A percentile compares a stretch with the other conserved stretches of the same genome.
Evolutionary conservation across 2,329 filamentous ascomycete genomes (phyloP).

Genomic region (Clonostachys rhizophaga): DNA sequence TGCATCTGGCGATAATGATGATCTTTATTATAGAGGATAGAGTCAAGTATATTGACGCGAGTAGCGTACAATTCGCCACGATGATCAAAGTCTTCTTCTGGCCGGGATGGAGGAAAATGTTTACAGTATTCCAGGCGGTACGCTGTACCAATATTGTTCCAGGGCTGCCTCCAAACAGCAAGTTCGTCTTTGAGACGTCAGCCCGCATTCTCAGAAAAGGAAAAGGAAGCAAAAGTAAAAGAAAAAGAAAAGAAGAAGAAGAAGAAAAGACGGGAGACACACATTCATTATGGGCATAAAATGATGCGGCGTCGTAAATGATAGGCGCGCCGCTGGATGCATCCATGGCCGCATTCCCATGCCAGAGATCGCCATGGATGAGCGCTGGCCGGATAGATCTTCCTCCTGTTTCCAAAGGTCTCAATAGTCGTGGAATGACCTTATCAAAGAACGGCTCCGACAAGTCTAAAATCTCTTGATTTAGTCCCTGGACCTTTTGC

Average conservation of each 20-base stretch:
- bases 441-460: constrained; percentile 11
- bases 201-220: background rate
- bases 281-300: constrained; percentile 21
- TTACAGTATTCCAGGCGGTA: constrained; percentile 12
- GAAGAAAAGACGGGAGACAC: background rate
- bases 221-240: background rate
- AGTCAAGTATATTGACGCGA: constrained; percentile 11
- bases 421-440: constrained; percentile 18
- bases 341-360: constrained; percentile 20
- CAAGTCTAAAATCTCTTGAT: constrained; percentile 9
- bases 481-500: background rate
- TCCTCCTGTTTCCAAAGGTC: constrained; percentile 17
- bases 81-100: constrained; percentile 13
- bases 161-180: constrained; percentile 3
- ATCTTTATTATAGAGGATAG: constrained; percentile 7
- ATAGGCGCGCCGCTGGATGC: constrained; percentile 14
- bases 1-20: constrained; percentile 3
- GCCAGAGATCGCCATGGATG: constrained; percentile 24
- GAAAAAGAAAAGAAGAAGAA: background rate
- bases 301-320: constrained; percentile 19
- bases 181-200: constrained; percentile 1
- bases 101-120: constrained; percentile 10
- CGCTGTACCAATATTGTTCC: constrained; percentile 5
- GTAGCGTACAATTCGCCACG: constrained; percentile 13
- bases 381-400: constrained; percentile 19